A percentile compares a stretch with the other conserved stretches of the same genome.
Conservation (phyloP, 2,329 filamentous ascomycete species). For the Teratosphaeriaceae sp. region DNA sequence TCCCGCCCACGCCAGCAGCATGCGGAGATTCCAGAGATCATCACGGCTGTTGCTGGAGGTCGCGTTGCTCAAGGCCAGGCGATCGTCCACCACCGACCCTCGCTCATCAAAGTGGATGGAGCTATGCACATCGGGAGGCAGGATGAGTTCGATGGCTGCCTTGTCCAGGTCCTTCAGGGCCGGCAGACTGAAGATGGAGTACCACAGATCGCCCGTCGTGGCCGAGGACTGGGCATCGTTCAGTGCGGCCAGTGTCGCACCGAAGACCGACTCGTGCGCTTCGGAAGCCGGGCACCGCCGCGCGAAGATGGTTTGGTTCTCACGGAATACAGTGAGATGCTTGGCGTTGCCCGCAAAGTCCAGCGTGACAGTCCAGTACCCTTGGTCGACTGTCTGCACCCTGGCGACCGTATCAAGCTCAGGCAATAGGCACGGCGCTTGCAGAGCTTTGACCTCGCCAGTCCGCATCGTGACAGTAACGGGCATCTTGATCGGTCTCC, state of each 20-base stretch:
- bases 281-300: constrained; percentile 51
- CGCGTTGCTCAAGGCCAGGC: constrained; percentile 52
- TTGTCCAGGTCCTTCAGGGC: constrained; percentile 49
- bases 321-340: constrained; percentile 58
- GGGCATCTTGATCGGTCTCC: constrained; percentile 59
- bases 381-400: constrained; percentile 56
- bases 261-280: constrained; percentile 55
- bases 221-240: constrained; percentile 44
- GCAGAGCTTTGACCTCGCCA: constrained; percentile 27
- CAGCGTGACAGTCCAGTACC: constrained; percentile 76
- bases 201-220: constrained; percentile 44
- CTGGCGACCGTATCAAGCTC: constrained; percentile 57
- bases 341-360: constrained; percentile 61
- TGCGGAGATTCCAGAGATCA: constrained; percentile 53
- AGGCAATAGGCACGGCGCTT: constrained; percentile 54
- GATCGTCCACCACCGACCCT: constrained; percentile 61
- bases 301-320: constrained; percentile 68
- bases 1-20: constrained; percentile 64
- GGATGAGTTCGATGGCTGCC: constrained; percentile 51
- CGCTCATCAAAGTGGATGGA: constrained; percentile 46
- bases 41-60: constrained; percentile 46
- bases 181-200: constrained; percentile 66
- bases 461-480: constrained; percentile 22
- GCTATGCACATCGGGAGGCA: constrained; percentile 36
- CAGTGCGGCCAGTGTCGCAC: constrained; percentile 66